Conservation (phyloP, 2,329 filamentous ascomycete genomes). For the Pyrenophora graminea region DNA sequence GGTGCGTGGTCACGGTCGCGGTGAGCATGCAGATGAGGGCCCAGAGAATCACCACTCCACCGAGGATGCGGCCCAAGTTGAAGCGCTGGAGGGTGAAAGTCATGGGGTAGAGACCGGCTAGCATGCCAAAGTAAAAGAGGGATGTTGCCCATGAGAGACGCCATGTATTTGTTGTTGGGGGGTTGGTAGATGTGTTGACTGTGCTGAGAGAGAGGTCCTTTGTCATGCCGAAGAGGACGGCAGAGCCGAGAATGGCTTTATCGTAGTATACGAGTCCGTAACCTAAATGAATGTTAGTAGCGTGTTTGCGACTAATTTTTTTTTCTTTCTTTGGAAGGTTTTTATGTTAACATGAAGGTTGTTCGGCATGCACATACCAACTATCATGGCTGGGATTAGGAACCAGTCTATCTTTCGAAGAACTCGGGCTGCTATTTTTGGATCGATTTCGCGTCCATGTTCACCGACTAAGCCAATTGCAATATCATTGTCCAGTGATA, state of each 20-base stretch:
- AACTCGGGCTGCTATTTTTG: slow-evolving; percentile 59
- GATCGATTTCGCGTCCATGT: slow-evolving; percentile 59
- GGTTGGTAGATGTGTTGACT: slow-evolving; percentile 54
- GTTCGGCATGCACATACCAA: slow-evolving; percentile 32
- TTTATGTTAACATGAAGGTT: neutral
- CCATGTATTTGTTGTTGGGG: slow-evolving; percentile 64
- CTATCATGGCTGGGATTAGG: slow-evolving; percentile 67
- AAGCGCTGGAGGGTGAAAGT: slow-evolving; percentile 72
- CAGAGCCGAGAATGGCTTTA: slow-evolving; percentile 75
- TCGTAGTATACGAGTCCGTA: slow-evolving; percentile 73
- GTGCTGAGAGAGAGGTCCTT: slow-evolving; percentile 65
- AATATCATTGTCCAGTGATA: slow-evolving; percentile 56
- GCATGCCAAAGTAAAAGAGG: slow-evolving; percentile 80
- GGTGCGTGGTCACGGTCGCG: slow-evolving; percentile 66
- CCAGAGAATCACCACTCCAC: slow-evolving; percentile 68
- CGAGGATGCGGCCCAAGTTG: slow-evolving; percentile 66
- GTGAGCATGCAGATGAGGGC: slow-evolving; percentile 69
- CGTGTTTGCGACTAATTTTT: neutral
- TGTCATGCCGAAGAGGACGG: slow-evolving; percentile 77
- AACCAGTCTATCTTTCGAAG: slow-evolving; percentile 70
- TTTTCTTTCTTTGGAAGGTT: neutral
- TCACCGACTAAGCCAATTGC: slow-evolving; percentile 65
- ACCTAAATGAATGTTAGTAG: slow-evolving; percentile 35
- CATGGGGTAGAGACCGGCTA: slow-evolving; percentile 74
- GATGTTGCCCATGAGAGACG: slow-evolving; percentile 77